Base-by-base conservation (phyloP, 192 early-diverging fungal species). In the Coemansia sp. region DNA sequence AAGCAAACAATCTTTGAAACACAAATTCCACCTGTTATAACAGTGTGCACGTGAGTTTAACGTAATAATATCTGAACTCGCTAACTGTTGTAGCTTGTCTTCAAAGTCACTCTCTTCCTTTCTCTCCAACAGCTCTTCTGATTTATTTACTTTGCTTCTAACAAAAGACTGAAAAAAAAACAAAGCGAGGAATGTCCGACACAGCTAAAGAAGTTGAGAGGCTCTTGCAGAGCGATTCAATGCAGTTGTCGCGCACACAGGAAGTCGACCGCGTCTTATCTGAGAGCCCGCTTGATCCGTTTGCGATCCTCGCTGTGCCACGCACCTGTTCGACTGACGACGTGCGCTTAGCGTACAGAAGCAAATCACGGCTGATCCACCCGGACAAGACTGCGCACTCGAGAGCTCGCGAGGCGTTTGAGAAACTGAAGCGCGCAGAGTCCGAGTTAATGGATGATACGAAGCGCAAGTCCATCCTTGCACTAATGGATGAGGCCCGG, bases 391-490 rank as follows among this genome's bases (percentile, higher is more conserved):
- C 78, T 0, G 59, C 42, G 9, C 78, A 80, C 16, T 51, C 30
- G 4, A 63, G 71, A 5, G 78, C 78, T 7, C 78, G 72, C n/a
- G 61, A 74, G 12, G 78, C 78, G 4, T 80, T 80, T 25, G 78
- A 80, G 49, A 51, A 58, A 33, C 66, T 80, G 25, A 80, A 80
- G 46, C 42, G 29, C 21, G 78, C 78, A 16, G 72, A 74, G 37
- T 30, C 72, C 3, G 70, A 75, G 45, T 58, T 80, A 31, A 80
- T 79, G 76, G 76, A 80, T 53, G 68, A 74, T 28, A 59, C 45
- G 2, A 75, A 71, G 59, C 72, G 73, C 61, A 56, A 61, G 28
- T 58, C 64, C 10, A 80, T 71, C 7, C 59, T 61, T 25, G 46
- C 61, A 3, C 63, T 80, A 53, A 57, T 80, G 57, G 39, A 46